Evolutionary conservation across 208 protist genomes (phyloP).

Genomic region (Wallacemonas rigidus): DNA sequence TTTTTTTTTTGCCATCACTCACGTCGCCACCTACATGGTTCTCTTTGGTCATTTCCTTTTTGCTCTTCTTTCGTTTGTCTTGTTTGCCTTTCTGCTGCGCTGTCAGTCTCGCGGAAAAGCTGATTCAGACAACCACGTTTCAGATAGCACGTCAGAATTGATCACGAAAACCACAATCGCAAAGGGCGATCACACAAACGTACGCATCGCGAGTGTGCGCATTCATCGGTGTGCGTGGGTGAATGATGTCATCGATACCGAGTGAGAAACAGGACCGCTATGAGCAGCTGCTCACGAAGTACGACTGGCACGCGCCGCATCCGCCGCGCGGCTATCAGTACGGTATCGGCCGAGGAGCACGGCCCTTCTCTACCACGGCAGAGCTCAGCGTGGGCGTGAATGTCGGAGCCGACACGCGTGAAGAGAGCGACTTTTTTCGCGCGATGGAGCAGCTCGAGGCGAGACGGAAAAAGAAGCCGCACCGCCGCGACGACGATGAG

Average conservation of each 20-base stretch:
- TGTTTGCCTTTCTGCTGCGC: neutral
- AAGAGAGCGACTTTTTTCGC: constrained; percentile 51
- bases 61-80: neutral
- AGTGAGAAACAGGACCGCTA: constrained; percentile 59
- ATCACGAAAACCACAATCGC: neutral
- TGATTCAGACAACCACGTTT: too few relatives aligned
- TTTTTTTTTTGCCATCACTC: neutral
- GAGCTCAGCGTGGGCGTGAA: constrained; percentile 55
- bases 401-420: constrained; percentile 31
- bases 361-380: constrained; percentile 71
- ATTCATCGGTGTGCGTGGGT: too few relatives aligned
- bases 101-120: too few relatives aligned
- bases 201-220: too few relatives aligned
- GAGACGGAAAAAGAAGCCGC: constrained; percentile 16
- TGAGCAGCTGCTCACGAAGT: constrained; percentile 68
- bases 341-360: constrained; percentile 78
- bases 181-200: too few relatives aligned
- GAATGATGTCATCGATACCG: constrained; percentile 13
- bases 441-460: constrained; percentile 65
- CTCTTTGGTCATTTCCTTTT: neutral
- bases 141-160: too few relatives aligned
- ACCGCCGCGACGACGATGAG: neutral
- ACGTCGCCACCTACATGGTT: too few relatives aligned
- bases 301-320: constrained; percentile 69
- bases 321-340: constrained; percentile 80